Evolutionary conservation across 2,329 filamentous ascomycete species (phyloP), one percentile per base, ranked within the genome.

Genomic region (Metarhizium brunneum): DNA sequence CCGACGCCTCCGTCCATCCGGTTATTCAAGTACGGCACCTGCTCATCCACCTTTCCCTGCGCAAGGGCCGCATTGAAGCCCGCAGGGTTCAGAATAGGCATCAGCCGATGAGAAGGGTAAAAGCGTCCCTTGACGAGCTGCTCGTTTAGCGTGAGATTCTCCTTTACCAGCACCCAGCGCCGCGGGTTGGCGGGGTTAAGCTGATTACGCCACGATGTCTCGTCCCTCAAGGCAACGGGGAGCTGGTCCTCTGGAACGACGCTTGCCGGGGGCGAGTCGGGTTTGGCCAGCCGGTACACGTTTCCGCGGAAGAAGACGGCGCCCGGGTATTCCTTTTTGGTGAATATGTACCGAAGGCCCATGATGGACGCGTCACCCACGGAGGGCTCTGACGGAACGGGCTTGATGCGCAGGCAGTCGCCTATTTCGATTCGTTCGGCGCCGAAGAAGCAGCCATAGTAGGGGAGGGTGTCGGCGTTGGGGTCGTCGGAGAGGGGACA

Each of bases 81-180:
- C 1, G 62, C 63, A 10, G 70, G 69, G 45, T 78, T 71, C 54
- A 82, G 68, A 54, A 82, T 73, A 16, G 73, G 73, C 66, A 81
- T 76, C 40, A 84, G 70, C 56, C 74, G 71, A 56, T 75, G 68
- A n/a, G 77, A 78, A 16, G 80, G 76, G 67, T 84, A 83, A 68
- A 83, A 83, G n/a, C 81, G 72, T 52, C 81, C 81, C 56, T 73
- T 71, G 52, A 83, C 71, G 25, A 71, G 70, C 14, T 65, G 63
- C 61, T 82, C 79, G 58, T 76, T 72, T 20, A 80, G 64, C 48
- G 73, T 68, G n/a, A 69, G 66, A 59, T 76, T 75, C 57, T 78
- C 76, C 58, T 70, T 70, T 32, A 75, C 69, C 47, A 79, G 63
- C 3, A 65, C 63, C 63, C 70, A 73, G 63, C 62, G 71, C 71